A percentile compares a stretch with the other conserved stretches of the same genome.
phyloP scores from a whole-genome alignment of 1,284 basidiomycete genomes.

The Cutaneotrichosporon dermatis region DNA sequence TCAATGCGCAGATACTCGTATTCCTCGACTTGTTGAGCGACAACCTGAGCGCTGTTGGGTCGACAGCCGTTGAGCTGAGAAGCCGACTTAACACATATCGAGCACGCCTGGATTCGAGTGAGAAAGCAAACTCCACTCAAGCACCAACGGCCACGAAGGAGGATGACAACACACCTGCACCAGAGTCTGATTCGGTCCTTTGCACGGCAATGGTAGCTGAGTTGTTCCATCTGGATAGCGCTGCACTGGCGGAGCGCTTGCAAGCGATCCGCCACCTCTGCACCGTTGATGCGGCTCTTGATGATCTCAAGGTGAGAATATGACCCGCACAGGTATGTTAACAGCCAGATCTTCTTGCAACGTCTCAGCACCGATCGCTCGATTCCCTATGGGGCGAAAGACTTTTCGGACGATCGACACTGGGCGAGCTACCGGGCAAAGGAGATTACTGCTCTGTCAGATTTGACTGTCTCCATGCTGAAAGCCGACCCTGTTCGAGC shows the following conservation, averaged over 20 bases:
- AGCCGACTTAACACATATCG: constrained; percentile 12
- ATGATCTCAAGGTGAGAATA: constrained; percentile 66
- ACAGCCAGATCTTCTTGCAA: constrained; percentile 72
- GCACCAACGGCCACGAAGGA: not conserved
- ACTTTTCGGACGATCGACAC: constrained; percentile 74
- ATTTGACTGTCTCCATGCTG: constrained; percentile 8
- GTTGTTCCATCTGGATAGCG: constrained; percentile 3
- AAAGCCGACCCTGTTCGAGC: constrained; percentile 18
- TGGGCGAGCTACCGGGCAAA: constrained; percentile 78
- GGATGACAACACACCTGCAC: not conserved
- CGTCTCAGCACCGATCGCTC: constrained; percentile 78
- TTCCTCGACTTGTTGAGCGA: constrained; percentile 84
- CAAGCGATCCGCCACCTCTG: constrained; percentile 21
- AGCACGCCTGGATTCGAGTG: constrained; percentile 1
- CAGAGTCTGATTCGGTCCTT: not conserved
- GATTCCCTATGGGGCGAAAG: constrained; percentile 79
- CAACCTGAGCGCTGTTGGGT: constrained; percentile 64
- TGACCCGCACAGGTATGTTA: constrained; percentile 7
- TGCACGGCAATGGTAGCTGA: not conserved
- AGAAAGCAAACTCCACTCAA: not conserved
- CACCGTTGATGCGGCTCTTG: constrained; percentile 65
- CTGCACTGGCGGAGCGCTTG: constrained; percentile 15
- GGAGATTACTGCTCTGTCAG: constrained; percentile 77
- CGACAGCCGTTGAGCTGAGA: constrained; percentile 74
- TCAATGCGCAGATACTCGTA: constrained; percentile 82